phyloP scores from a whole-genome alignment of 331 rosid species.

The Erythrophleum ivorense region DNA sequence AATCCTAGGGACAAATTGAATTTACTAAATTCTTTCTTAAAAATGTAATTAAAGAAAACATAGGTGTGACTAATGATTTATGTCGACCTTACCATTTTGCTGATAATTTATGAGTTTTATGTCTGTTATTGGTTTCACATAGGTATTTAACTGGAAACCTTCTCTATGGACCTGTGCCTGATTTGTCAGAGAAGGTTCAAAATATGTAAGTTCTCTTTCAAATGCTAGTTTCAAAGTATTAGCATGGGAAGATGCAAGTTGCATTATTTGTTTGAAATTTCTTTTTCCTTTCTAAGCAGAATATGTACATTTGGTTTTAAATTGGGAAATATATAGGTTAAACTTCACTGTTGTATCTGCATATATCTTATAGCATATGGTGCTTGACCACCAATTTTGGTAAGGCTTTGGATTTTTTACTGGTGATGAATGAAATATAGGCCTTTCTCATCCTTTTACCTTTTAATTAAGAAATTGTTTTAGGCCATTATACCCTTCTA shows the following conservation, averaged over 20 bases:
- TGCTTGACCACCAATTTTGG: not conserved
- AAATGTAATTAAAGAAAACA: not conserved
- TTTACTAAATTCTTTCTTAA: not conserved
- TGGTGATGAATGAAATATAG: not conserved
- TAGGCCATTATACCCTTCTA: not conserved
- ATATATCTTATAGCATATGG: not conserved
- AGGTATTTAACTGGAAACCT: constrained; percentile 52
- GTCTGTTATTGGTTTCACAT: constrained; percentile 1
- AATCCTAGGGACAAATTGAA: not conserved
- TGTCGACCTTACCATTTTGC: not conserved
- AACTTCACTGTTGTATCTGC: not conserved
- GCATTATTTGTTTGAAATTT: not conserved
- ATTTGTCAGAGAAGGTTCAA: not conserved
- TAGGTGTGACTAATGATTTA: not conserved
- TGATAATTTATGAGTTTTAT: not conserved
- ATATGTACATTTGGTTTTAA: not conserved
- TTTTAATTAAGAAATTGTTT: not conserved
- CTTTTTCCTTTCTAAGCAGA: not conserved
- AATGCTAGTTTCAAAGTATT: not conserved
- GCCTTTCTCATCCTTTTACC: not conserved
- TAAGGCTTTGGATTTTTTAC: not conserved
- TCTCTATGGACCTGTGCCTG: constrained; percentile 38
- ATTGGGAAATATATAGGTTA: not conserved
- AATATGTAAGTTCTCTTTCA: constrained; percentile 41
- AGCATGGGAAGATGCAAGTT: not conserved